Percentiles rank a stretch among this genome's conserved stretches.
These are phyloP conservation scores for Fusarium coffeatum DNA, from an alignment of 2,329 filamentous ascomycete genomes.

Conservation along the genomic window DNA sequence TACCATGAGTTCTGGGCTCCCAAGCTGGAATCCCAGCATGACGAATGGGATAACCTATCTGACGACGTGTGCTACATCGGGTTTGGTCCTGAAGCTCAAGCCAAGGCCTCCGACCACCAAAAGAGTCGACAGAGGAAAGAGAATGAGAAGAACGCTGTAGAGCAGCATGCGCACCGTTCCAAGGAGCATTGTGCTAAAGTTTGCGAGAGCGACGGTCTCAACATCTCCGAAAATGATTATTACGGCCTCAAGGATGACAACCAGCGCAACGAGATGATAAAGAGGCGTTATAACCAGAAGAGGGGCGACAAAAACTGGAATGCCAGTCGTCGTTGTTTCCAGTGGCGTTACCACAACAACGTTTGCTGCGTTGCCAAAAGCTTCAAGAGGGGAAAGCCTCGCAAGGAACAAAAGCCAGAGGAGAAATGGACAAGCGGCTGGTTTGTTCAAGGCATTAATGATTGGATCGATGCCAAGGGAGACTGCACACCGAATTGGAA, in stretches of 20 bases:
- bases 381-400: slow-evolving; percentile 59
- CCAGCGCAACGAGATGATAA: slow-evolving; percentile 47
- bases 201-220: slow-evolving; percentile 57
- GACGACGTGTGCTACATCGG: slow-evolving; percentile 60
- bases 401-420: slow-evolving; percentile 47
- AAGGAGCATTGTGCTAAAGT: slow-evolving; percentile 61
- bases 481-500: slow-evolving; percentile 59
- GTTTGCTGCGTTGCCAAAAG: slow-evolving; percentile 57
- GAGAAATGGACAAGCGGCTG: slow-evolving; percentile 57
- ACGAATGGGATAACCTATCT: slow-evolving; percentile 66
- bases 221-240: slow-evolving; percentile 52
- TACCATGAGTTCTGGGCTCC: slow-evolving; percentile 62
- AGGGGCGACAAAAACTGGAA: slow-evolving; percentile 42
- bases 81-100: slow-evolving; percentile 52
- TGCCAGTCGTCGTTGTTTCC: slow-evolving; percentile 57
- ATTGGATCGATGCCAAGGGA: slow-evolving; percentile 60
- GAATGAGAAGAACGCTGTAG: slow-evolving; percentile 54
- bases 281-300: slow-evolving; percentile 44
- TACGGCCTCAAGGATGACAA: slow-evolving; percentile 45
- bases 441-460: slow-evolving; percentile 60
- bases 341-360: slow-evolving; percentile 59
- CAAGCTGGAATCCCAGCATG: slow-evolving; percentile 55
- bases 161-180: slow-evolving; percentile 59
- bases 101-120: slow-evolving; percentile 47
- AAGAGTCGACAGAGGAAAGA: slow-evolving; percentile 54